A percentile compares a stretch with the other conserved stretches of the same genome.
These are phyloP conservation scores for Fusarium buharicum DNA, from an alignment of 2,329 filamentous ascomycete genomes.

Conservation along the genomic window DNA sequence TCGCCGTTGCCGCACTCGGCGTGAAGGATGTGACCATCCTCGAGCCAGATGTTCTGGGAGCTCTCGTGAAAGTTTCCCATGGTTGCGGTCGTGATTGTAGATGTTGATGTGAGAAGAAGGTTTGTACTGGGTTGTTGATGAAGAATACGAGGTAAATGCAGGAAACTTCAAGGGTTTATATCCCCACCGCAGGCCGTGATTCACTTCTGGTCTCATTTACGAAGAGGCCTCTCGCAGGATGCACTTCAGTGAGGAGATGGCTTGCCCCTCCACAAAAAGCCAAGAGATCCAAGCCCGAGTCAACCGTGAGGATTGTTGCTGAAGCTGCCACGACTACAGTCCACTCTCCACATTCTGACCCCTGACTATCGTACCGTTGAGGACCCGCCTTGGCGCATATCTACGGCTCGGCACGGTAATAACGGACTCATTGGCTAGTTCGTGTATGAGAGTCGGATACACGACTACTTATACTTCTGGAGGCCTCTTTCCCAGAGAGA, in stretches of 20 bases:
- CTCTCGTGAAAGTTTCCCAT: slow-evolving; percentile 59
- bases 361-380: slow-evolving; percentile 1
- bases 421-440: slow-evolving; percentile 5
- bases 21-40: slow-evolving; percentile 61
- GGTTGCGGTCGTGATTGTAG: slow-evolving; percentile 1
- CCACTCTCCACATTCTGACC: slow-evolving; percentile 12
- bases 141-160: not conserved
- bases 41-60: slow-evolving; percentile 58
- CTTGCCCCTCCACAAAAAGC: slow-evolving; percentile 17
- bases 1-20: slow-evolving; percentile 54
- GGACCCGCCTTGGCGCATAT: slow-evolving; percentile 24
- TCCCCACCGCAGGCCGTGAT: not conserved
- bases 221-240: slow-evolving; percentile 30
- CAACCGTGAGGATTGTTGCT: slow-evolving; percentile 21
- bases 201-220: not conserved
- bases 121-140: slow-evolving; percentile 7
- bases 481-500: not conserved
- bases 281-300: slow-evolving; percentile 35
- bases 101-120: not conserved
- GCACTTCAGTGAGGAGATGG: not conserved
- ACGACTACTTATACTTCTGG: not conserved
- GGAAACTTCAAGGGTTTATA: slow-evolving; percentile 12
- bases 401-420: slow-evolving; percentile 19
- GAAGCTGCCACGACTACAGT: slow-evolving; percentile 38
- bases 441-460: not conserved